Percentiles rank a stretch among this genome's conserved stretches.
phyloP scores from a whole-genome alignment of 148 eudicot species.

The Euryodendron excelsum region DNA sequence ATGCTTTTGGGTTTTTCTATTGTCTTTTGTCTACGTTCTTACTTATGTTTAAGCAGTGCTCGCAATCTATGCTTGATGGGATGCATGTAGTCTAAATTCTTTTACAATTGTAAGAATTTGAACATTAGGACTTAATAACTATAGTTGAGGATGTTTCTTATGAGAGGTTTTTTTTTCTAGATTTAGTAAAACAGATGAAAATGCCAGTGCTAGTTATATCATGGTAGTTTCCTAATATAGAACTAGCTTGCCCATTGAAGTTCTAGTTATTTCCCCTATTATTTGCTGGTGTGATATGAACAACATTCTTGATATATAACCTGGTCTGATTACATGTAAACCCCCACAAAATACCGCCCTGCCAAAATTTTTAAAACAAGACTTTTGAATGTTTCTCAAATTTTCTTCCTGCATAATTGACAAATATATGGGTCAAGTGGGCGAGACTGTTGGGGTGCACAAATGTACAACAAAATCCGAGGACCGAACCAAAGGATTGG shows the following conservation, averaged over 20 bases:
- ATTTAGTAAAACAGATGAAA: background rate
- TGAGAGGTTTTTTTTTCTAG: background rate
- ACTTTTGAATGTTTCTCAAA: too few species aligned
- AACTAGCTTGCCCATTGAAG: background rate
- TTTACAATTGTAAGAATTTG: background rate
- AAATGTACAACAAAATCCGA: too few species aligned
- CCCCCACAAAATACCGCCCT: background rate
- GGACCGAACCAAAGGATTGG: too few species aligned
- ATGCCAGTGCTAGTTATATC: background rate
- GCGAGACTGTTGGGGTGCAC: too few species aligned
- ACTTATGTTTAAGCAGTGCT: background rate
- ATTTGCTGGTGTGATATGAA: background rate
- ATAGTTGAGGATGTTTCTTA: background rate
- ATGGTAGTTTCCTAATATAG: background rate
- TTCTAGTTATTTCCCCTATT: background rate
- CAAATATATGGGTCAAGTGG: too few species aligned
- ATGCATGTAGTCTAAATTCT: background rate
- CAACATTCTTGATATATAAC: background rate
- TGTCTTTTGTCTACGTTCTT: background rate
- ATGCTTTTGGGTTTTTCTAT: background rate
- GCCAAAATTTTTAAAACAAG: background rate
- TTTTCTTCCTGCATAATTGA: too few species aligned
- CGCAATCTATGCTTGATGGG: background rate
- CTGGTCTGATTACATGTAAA: background rate
- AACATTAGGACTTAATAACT: background rate